Evolutionary conservation across 257 asterid genomes (phyloP).

Genomic region (Solanum neorickii): DNA sequence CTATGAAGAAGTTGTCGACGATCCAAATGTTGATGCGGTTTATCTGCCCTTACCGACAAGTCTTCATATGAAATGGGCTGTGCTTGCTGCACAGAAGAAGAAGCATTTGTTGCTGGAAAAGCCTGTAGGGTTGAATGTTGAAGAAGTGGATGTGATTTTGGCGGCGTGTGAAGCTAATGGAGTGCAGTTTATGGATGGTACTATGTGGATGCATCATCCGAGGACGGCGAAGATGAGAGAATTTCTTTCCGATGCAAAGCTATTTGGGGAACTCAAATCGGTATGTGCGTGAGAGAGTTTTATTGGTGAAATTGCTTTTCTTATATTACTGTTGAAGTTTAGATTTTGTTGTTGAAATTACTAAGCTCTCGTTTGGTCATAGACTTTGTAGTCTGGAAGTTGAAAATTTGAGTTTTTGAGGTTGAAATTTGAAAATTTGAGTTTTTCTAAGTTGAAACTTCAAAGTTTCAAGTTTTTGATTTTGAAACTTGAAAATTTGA

Average conservation of each 20-base stretch:
- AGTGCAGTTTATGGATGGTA: slow-evolving; percentile 73
- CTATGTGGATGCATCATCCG: slow-evolving; percentile 91
- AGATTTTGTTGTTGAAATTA: neutral
- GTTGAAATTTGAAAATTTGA: too few relatives aligned
- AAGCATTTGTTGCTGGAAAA: slow-evolving; percentile 64
- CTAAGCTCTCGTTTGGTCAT: neutral
- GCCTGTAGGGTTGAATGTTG: slow-evolving; percentile 52
- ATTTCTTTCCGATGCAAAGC: slow-evolving; percentile 29
- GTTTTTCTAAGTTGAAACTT: too few relatives aligned
- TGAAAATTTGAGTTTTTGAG: too few relatives aligned
- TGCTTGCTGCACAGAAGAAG: slow-evolving; percentile 59
- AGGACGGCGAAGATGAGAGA: slow-evolving; percentile 60
- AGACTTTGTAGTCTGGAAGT: neutral
- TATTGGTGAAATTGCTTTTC: neutral
- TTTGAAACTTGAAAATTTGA: neutral
- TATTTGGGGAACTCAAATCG: slow-evolving; percentile 55
- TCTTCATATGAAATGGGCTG: slow-evolving; percentile 63
- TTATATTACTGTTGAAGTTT: neutral
- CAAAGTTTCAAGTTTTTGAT: too few relatives aligned
- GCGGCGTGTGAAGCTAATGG: slow-evolving; percentile 66
- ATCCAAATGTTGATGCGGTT: slow-evolving; percentile 63
- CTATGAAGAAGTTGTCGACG: slow-evolving; percentile 53
- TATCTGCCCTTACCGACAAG: slow-evolving; percentile 65
- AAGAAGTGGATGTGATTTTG: slow-evolving; percentile 47
- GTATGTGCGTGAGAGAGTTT: slow-evolving; percentile 19